Evolutionary conservation across 768 basidiomycete genomes (phyloP), one percentile per base, ranked within the genome.

Genomic region (Phanerochaete carnosa): DNA sequence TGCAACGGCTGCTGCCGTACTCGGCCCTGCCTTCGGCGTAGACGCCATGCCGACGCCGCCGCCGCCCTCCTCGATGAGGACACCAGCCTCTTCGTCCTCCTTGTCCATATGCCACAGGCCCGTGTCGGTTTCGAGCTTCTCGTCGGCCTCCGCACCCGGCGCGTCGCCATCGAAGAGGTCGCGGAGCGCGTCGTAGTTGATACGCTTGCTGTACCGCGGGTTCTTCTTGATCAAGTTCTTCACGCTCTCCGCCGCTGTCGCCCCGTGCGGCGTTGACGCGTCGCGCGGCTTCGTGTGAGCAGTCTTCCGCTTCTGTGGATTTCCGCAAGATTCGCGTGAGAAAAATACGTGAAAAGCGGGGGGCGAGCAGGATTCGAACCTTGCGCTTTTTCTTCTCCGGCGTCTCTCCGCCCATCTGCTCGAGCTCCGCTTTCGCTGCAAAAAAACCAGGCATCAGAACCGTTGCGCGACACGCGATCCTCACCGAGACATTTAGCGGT

Each of bases 181-280:
- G 65, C 90, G 89, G 56, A 95, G 83, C 0, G 92, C 93, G 65
- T 92, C 89, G 71, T 96, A 97, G 72, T 97, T 97, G 75, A 96
- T 95, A 55, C 93, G 86, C 69, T 92, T 92, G 75, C 91, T 94
- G 74, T 95, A 94, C 69, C 86, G 90, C 25, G 87, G 82, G 64
- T 90, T 94, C 75, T 93, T 92, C 77, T 90, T 89, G 66, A 94
- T 79, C 35, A 95, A 80, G 60, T 86, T 87, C 37, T 82, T 82
- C 25, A 92, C 89, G 0, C 89, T 86, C 66, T 93, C 92, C 22
- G 89, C 90, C 0, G 89, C 84, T 4, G 88, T 90, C 16, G 76
- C 80, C 6, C 88, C 90, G 52, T 83, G 80, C 0, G 86, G 84
- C 7, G 85, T 90, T 0, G 86, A 80, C 12, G 89, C 83, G 62